Evolutionary conservation across 768 basidiomycete genomes (phyloP).

Genomic region (Hygrophoropsis aurantiaca): DNA sequence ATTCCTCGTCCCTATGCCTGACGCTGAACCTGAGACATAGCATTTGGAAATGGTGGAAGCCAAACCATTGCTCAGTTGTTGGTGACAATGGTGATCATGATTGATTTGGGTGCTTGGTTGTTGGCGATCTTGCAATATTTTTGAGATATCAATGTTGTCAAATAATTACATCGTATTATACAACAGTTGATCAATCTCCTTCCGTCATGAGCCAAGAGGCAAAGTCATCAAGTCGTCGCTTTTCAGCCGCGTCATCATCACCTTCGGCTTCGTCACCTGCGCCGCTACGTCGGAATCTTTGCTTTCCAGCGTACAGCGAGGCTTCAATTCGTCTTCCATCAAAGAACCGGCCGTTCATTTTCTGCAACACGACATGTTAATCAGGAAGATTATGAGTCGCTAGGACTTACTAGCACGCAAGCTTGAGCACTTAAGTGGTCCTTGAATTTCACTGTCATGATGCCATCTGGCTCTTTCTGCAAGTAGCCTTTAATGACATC

Average conservation of each 20-base stretch:
- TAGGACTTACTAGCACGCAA: slow-evolving; percentile 71
- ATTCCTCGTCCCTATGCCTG: background rate
- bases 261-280: slow-evolving; percentile 60
- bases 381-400: no score
- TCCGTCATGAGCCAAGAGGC: slow-evolving; percentile 84
- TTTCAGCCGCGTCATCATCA: slow-evolving; percentile 73
- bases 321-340: slow-evolving; percentile 83
- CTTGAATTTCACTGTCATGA: slow-evolving; percentile 96
- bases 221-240: slow-evolving; percentile 84
- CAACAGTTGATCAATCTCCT: slow-evolving; percentile 72
- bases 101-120: no score
- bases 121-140: no score
- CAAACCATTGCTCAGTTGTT: slow-evolving; percentile 71
- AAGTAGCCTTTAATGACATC: slow-evolving; percentile 4
- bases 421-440: slow-evolving; percentile 92
- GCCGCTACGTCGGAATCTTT: slow-evolving; percentile 78
- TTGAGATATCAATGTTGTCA: no score
- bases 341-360: slow-evolving; percentile 94
- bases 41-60: slow-evolving; percentile 72
- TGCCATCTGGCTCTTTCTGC: slow-evolving; percentile 88
- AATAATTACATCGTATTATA: no score
- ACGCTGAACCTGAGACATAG: slow-evolving; percentile 33
- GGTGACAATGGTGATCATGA: slow-evolving; percentile 36
- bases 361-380: slow-evolving; percentile 52
- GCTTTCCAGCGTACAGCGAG: slow-evolving; percentile 75